Evolutionary conservation across 192 early-diverging fungal species (phyloP).

Genomic region (Backusella parvicylindrica): DNA sequence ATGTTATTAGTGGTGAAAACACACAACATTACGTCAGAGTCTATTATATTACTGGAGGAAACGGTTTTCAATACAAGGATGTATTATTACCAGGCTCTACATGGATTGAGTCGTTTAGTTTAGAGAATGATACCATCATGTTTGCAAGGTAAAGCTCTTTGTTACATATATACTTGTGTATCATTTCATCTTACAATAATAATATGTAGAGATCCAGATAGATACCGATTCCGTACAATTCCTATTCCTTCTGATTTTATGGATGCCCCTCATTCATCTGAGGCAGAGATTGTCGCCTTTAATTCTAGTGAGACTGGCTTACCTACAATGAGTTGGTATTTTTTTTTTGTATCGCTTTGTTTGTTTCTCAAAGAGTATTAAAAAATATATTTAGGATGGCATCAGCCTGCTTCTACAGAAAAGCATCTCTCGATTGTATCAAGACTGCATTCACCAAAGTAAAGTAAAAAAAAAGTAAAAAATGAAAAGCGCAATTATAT

Average conservation of each 20-base stretch:
- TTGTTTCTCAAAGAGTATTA: not conserved
- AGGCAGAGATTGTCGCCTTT: not conserved
- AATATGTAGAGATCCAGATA: slow-evolving; percentile 19
- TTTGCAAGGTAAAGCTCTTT: slow-evolving; percentile 31
- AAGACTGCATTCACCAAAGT: slow-evolving; percentile 16
- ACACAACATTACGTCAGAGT: slow-evolving; percentile 22
- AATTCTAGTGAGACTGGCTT: slow-evolving; percentile 1
- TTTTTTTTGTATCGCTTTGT: not conserved
- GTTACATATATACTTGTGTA: no score
- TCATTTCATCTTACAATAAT: not conserved
- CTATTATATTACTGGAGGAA: slow-evolving; percentile 7
- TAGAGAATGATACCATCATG: slow-evolving; percentile 24
- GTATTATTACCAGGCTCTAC: slow-evolving; percentile 23
- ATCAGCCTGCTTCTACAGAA: slow-evolving; percentile 17
- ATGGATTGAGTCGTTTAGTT: slow-evolving; percentile 25
- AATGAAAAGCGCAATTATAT: not conserved
- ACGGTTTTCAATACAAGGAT: slow-evolving; percentile 25
- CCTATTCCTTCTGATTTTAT: slow-evolving; percentile 8
- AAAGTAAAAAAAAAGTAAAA: not conserved
- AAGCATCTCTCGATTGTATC: not conserved
- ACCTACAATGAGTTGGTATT: slow-evolving; percentile 7
- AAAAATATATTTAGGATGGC: not conserved
- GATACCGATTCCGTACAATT: slow-evolving; percentile 7
- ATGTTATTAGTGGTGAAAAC: slow-evolving; percentile 21
- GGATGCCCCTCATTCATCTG: slow-evolving; percentile 8